phyloP scores from a whole-genome alignment of 2,329 filamentous ascomycete species.

The Aureobasidium namibiae region DNA sequence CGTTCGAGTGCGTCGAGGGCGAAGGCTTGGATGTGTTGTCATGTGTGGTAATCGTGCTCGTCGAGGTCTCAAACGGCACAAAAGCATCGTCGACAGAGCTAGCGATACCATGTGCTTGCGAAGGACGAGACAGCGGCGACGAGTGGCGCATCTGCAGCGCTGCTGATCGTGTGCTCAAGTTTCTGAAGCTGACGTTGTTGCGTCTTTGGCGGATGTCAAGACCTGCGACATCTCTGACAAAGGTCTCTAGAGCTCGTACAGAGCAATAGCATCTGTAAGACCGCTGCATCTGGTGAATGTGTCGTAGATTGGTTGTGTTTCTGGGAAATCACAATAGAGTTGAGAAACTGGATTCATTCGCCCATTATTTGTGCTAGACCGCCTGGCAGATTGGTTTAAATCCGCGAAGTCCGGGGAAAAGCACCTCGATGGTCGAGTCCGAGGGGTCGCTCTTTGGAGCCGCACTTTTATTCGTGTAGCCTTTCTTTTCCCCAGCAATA shows the following conservation, averaged over 20 bases:
- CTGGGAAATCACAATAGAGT: neutral
- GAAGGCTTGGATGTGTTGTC: neutral
- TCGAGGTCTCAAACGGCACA: constrained; percentile 14
- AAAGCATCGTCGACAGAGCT: constrained; percentile 13
- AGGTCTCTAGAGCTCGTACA: constrained; percentile 19
- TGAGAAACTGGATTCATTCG: neutral
- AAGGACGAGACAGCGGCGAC: neutral
- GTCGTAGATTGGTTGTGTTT: neutral
- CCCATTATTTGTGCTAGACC: neutral
- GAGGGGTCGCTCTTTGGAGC: too few species aligned
- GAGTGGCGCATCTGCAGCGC: neutral
- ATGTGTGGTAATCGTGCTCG: too few species aligned
- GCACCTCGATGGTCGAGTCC: neutral
- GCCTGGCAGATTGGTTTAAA: neutral
- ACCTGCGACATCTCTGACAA: constrained; percentile 20
- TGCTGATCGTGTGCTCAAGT: constrained; percentile 11
- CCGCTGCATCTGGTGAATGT: neutral
- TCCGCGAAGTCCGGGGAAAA: neutral
- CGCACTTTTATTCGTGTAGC: too few species aligned
- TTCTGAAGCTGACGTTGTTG: constrained; percentile 6
- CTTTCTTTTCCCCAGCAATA: too few species aligned
- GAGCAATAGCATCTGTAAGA: constrained; percentile 16
- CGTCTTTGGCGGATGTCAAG: constrained; percentile 15
- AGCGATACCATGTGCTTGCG: neutral
- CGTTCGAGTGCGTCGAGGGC: neutral